phyloP scores from a whole-genome alignment of 306 rosid genomes.

The Vigna radiata region DNA sequence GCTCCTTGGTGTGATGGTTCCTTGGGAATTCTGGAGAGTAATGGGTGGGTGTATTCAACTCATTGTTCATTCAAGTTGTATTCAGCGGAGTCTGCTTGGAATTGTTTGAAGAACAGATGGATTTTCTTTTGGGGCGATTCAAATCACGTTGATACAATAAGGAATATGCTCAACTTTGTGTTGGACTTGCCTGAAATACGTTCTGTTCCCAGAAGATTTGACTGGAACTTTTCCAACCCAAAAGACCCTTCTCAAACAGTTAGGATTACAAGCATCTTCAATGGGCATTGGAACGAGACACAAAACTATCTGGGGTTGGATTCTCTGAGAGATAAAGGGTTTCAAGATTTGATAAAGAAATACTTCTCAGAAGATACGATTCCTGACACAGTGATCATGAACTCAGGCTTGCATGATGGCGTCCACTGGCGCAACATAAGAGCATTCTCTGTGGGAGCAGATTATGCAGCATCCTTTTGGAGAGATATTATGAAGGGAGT shows the following conservation, averaged over 20 bases:
- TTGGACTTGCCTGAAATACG: conserved; percentile 74
- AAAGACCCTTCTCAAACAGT: conserved; percentile 70
- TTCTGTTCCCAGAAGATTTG: conserved; percentile 84
- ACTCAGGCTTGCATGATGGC: conserved; percentile 95
- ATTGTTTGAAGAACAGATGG: conserved; percentile 84
- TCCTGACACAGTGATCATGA: conserved; percentile 88
- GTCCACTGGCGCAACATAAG: conserved; percentile 73
- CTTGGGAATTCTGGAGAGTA: conserved; percentile 84
- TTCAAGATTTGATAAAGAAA: conserved; percentile 60
- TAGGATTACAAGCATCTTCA: conserved; percentile 92
- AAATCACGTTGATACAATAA: conserved; percentile 90
- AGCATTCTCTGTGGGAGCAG: conserved; percentile 75
- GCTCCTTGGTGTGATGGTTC: conserved; percentile 93
- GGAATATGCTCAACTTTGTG: conserved; percentile 82
- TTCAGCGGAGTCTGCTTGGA: conserved; percentile 83
- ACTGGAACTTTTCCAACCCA: conserved; percentile 84
- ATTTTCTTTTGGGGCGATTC: conserved; percentile 99
- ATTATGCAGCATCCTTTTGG: conserved; percentile 85
- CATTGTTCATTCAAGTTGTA: conserved; percentile 87
- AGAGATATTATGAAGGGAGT: conserved; percentile 65
- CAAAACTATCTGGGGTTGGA: conserved; percentile 84
- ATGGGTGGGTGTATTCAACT: conserved; percentile 96
- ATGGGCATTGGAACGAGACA: conserved; percentile 97
- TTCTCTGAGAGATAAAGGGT: conserved; percentile 79
- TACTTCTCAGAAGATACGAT: conserved; percentile 74